Conservation (phyloP, 2,329 filamentous ascomycete species). For the Fusarium chuoi region DNA sequence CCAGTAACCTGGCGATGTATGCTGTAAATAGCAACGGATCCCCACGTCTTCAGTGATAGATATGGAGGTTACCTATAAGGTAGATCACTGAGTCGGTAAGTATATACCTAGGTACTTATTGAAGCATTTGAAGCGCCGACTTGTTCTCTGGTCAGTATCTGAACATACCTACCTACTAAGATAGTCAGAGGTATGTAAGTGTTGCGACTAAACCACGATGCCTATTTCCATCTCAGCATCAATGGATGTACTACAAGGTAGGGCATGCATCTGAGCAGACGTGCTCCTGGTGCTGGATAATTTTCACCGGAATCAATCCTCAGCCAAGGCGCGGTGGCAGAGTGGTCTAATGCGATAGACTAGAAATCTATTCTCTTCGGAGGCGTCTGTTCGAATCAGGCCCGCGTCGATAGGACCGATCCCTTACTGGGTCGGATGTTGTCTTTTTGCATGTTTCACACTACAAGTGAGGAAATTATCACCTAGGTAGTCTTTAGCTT, state of each 20-base stretch:
- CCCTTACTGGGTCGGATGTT: background rate
- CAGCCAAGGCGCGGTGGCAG: slow-evolving; percentile 44
- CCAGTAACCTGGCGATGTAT: background rate
- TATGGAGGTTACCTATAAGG: background rate
- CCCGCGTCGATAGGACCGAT: slow-evolving; percentile 39
- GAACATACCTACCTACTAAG: background rate
- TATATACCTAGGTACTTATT: background rate
- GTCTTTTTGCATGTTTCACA: slow-evolving; percentile 5
- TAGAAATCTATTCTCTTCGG: slow-evolving; percentile 49
- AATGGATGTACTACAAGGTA: background rate
- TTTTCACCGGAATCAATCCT: background rate
- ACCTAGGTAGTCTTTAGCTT: background rate
- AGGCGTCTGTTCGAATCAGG: slow-evolving; percentile 50
- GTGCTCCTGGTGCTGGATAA: background rate
- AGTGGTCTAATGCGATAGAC: slow-evolving; percentile 49
- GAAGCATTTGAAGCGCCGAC: background rate
- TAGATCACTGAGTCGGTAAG: background rate
- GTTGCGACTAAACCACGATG: background rate
- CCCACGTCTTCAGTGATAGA: background rate
- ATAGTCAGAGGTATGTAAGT: background rate
- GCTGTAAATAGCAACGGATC: background rate
- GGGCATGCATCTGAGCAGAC: background rate
- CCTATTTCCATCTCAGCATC: background rate
- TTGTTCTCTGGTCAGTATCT: background rate
- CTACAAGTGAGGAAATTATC: background rate